Evolutionary conservation across 345 rosid genomes (phyloP).

Genomic region (Syzygium aromaticum): DNA sequence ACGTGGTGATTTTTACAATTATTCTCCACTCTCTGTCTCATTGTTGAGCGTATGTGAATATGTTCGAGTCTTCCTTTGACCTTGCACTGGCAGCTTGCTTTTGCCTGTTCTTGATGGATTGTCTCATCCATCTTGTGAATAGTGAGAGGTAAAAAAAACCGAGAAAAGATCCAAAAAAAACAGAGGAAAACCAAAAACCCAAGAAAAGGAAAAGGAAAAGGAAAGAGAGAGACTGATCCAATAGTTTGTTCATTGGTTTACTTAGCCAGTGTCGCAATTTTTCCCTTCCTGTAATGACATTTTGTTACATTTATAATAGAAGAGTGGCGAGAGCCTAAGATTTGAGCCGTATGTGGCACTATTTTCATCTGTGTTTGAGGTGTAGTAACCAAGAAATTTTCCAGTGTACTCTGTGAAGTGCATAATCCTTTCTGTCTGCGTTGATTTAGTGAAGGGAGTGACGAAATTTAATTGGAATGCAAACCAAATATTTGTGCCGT

Average conservation of each 20-base stretch:
- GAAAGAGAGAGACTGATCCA: too few species aligned
- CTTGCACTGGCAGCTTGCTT: background rate
- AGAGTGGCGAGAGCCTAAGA: background rate
- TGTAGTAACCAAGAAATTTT: background rate
- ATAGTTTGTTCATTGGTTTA: background rate
- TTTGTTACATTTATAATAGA: background rate
- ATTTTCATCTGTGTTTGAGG: background rate
- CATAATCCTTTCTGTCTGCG: background rate
- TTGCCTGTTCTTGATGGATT: constrained; percentile 8
- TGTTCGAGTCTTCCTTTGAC: background rate
- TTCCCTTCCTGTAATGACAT: background rate
- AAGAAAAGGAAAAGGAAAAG: background rate
- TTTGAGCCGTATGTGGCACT: background rate
- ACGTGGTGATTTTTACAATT: background rate
- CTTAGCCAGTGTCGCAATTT: background rate
- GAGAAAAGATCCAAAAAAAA: background rate
- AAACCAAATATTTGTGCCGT: background rate
- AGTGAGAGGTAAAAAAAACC: background rate
- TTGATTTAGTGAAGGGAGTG: background rate
- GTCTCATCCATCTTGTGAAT: constrained; percentile 3
- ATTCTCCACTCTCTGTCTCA: background rate
- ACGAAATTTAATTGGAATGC: background rate
- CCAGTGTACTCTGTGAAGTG: background rate
- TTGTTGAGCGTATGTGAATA: background rate
- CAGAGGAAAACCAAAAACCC: background rate